Evolutionary conservation across 306 rosid genomes (phyloP), one percentile per base, ranked within the genome.

Genomic region (Citrullus mucosospermus): DNA sequence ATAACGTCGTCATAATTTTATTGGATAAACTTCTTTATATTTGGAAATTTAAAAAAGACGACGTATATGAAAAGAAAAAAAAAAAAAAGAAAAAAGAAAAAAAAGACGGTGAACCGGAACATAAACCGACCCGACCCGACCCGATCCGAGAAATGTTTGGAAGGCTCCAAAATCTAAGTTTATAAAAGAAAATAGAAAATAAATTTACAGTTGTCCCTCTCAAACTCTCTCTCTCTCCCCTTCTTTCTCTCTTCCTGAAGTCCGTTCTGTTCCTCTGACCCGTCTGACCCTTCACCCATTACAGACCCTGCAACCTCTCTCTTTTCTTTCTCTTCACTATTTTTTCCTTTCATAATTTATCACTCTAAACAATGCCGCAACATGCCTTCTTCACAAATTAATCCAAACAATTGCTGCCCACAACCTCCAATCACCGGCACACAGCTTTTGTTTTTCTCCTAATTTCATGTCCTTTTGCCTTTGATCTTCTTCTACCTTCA

Each of bases 231-330:
- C 54, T 68, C 34, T 71, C 43, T 8, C 14, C 48, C 69, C 0
- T 16, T 30, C 76, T 46, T 22, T 71, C 57, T 71, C 57, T 71
- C 76, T 71, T 71, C 77, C 59, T 46, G 59, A 72, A 72, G 77
- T 50, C 59, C 77, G 77, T 72, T 72, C 59, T 72, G 77, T 72
- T 72, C 43, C 41, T 72, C 77, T 72, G 77, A 25, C 75, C 75
- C 56, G 38, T 69, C 75, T 71, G 76, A 71, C 76, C 59, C 76
- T 12, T 66, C 76, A 70, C 76, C 76, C 38, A 20, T 71, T 55
- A 22, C 58, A 71, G 76, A 71, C 76, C 76, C 77, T 48, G 77
- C 59, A 72, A 46, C 77, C 43, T 72, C 41, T 72, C 75, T 43
- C 48, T 68, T 71, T 46, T 15, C 6, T 22, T 54, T 36, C 62